These are phyloP conservation scores for Anisodus tanguticus DNA, from an alignment of 257 asterid species.

Conservation along the genomic window DNA sequence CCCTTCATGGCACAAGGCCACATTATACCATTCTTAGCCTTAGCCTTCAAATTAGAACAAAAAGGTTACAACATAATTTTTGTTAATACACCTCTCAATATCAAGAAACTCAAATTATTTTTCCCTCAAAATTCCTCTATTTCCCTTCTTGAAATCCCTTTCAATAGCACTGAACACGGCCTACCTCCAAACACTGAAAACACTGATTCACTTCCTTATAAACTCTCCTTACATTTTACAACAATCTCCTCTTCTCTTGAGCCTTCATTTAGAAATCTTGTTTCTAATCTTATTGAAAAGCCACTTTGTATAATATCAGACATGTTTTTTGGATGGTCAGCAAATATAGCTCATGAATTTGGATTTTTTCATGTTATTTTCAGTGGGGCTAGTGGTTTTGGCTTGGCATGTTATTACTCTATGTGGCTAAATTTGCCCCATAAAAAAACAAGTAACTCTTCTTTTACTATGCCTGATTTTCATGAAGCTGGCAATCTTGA, in stretches of 20 bases:
- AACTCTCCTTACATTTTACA: conserved; percentile 43
- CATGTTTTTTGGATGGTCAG: conserved; percentile 50
- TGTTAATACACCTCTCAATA: conserved; percentile 47
- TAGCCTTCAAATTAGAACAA: conserved; percentile 33
- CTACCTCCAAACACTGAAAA: conserved; percentile 58
- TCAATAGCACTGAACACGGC: conserved; percentile 54
- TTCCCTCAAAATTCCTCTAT: conserved; percentile 41
- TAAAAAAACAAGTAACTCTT: neutral
- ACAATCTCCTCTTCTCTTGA: conserved; percentile 45
- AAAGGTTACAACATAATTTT: conserved; percentile 32
- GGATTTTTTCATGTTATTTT: conserved; percentile 41
- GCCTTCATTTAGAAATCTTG: conserved; percentile 39
- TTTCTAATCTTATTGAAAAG: conserved; percentile 33
- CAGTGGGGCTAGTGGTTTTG: conserved; percentile 45
- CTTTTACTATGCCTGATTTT: conserved; percentile 40
- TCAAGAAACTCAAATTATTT: conserved; percentile 46
- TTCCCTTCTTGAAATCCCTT: conserved; percentile 53
- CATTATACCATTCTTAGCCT: conserved; percentile 35
- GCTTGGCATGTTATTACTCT: conserved; percentile 39
- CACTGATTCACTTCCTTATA: conserved; percentile 52
- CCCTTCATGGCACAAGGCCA: conserved; percentile 46
- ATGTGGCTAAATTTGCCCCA: conserved; percentile 42
- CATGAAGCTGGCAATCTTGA: conserved; percentile 34
- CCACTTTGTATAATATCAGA: conserved; percentile 48
- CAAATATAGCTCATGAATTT: conserved; percentile 39